Evolutionary conservation across 2,329 filamentous ascomycete species (phyloP).

Genomic region (Ustilaginoidea virens): DNA sequence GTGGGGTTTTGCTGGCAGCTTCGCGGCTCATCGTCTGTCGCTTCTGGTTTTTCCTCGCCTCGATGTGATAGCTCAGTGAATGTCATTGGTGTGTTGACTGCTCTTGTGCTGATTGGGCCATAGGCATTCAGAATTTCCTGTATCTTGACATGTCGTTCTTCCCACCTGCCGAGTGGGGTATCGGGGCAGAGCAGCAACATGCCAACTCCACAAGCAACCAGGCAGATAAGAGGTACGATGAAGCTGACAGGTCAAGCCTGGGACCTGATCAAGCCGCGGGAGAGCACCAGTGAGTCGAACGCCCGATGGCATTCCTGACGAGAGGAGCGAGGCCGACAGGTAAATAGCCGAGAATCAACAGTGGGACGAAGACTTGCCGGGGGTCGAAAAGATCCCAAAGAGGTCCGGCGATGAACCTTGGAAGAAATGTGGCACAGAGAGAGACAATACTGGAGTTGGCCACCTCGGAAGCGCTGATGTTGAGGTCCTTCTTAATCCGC

Average conservation of each 20-base stretch:
- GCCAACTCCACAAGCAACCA: conserved; percentile 46
- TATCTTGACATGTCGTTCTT: conserved; percentile 47
- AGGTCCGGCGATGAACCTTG: conserved; percentile 65
- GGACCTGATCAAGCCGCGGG: conserved; percentile 44
- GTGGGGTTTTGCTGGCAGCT: conserved; percentile 16
- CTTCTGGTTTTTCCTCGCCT: conserved; percentile 15
- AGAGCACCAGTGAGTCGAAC: conserved; percentile 56
- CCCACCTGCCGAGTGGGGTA: conserved; percentile 71
- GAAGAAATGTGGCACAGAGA: conserved; percentile 50
- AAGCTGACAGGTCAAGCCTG: conserved; percentile 76
- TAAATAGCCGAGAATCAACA: conserved; percentile 62
- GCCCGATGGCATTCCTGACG: conserved; percentile 43
- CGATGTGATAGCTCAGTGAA: conserved; percentile 23
- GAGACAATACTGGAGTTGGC: conserved; percentile 87
- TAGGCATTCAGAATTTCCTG: conserved; percentile 35
- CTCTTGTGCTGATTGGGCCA: conserved; percentile 20
- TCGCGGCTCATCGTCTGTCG: conserved; percentile 9
- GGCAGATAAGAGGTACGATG: conserved; percentile 66
- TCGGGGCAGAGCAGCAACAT: conserved; percentile 66
- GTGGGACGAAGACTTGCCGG: conserved; percentile 61
- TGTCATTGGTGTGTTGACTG: conserved; percentile 35
- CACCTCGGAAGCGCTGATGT: conserved; percentile 54
- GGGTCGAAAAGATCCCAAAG: conserved; percentile 78
- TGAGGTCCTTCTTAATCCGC: conserved; percentile 69
- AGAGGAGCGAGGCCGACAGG: conserved; percentile 73